phyloP scores from a whole-genome alignment of 1,139 yeast genomes.

The Nakaseomyces bracarensis region DNA sequence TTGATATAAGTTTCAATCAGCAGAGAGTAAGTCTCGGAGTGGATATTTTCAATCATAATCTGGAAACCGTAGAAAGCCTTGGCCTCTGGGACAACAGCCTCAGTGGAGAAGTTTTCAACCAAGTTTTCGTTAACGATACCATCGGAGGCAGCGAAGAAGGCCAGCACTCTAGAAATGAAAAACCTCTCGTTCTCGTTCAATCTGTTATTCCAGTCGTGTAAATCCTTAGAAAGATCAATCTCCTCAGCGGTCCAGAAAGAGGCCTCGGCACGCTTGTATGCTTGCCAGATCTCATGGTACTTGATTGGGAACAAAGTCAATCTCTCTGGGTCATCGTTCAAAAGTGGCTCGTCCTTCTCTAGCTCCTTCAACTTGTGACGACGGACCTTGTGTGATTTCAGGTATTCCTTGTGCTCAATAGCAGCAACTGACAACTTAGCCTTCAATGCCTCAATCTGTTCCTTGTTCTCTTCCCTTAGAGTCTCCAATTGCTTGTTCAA shows the following conservation, averaged over 20 bases:
- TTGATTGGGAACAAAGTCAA: conserved; percentile 93
- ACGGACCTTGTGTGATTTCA: conserved; percentile 53
- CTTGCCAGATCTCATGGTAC: conserved; percentile 97
- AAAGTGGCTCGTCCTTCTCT: conserved; percentile 84
- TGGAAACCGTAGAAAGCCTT: conserved; percentile 98
- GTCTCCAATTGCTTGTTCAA: conserved; percentile 19
- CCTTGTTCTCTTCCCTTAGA: conserved; percentile 19
- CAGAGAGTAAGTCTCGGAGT: conserved; percentile 94
- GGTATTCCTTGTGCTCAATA: conserved; percentile 44
- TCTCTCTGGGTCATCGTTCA: conserved; percentile 75
- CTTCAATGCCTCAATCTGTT: conserved; percentile 15
- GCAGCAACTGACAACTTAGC: conserved; percentile 25
- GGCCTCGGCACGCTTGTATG: conserved; percentile 98
- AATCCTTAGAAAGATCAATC: conserved; percentile 88
- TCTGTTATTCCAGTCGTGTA: conserved; percentile 82
- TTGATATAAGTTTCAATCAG: conserved; percentile 91
- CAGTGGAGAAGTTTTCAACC: conserved; percentile 94
- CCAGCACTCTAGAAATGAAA: conserved; percentile 86
- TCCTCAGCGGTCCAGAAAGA: conserved; percentile 99
- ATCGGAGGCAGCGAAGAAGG: conserved; percentile 97
- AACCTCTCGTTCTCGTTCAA: conserved; percentile 85
- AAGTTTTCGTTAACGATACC: conserved; percentile 97
- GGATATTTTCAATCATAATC: conserved; percentile 99
- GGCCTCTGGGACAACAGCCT: conserved; percentile 95
- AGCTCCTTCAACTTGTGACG: conserved; percentile 64